Conservation (phyloP, 208 protist species). For the Angomonas desouzai region DNA sequence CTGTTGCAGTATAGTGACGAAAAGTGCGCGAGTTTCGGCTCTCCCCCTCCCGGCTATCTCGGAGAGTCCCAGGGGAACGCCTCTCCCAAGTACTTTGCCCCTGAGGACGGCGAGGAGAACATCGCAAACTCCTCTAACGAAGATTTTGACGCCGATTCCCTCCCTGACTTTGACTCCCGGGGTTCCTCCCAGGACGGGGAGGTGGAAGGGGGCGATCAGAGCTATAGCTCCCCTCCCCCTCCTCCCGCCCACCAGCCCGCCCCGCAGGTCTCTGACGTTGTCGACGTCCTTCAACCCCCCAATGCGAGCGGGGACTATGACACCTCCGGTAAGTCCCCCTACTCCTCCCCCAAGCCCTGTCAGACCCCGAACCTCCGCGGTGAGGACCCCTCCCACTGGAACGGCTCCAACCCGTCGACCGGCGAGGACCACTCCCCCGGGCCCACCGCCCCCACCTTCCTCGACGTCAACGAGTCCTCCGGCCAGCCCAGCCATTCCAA, state of each 20-base stretch:
- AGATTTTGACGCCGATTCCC: not conserved
- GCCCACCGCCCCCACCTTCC: not conserved
- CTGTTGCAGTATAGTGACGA: slow-evolving; percentile 2
- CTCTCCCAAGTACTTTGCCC: not conserved
- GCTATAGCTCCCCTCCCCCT: not conserved
- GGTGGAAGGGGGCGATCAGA: not conserved
- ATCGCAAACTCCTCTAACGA: slow-evolving; percentile 11
- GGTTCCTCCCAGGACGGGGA: not conserved
- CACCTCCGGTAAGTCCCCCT: no score
- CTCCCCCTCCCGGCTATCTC: not conserved
- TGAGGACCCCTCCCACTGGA: not conserved
- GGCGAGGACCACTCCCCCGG: slow-evolving; percentile 6
- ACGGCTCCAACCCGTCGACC: not conserved
- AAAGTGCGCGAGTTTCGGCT: slow-evolving; percentile 2
- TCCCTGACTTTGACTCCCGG: slow-evolving; percentile 1
- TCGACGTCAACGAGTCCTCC: no score
- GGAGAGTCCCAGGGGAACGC: not conserved
- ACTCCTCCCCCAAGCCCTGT: not conserved
- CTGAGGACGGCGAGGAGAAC: slow-evolving; percentile 10
- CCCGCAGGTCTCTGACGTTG: no score
- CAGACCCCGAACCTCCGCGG: no score
- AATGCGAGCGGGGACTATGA: no score
- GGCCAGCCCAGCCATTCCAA: no score
- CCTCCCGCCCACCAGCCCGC: not conserved
- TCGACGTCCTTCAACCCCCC: no score